phyloP scores from a whole-genome alignment of 2,329 filamentous ascomycete species.

The Cladosporium velox region DNA sequence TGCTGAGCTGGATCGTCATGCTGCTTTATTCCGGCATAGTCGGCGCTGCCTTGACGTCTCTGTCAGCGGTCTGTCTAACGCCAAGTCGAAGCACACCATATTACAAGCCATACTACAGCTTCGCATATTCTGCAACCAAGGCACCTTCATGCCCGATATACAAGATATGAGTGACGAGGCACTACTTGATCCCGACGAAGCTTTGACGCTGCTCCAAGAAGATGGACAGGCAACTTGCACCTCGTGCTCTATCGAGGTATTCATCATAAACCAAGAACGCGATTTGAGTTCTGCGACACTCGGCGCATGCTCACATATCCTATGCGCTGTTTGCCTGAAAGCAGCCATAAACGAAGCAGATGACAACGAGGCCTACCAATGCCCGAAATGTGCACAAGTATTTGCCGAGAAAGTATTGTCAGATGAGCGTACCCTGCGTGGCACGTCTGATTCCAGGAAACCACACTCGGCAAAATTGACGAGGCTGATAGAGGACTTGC shows the following conservation, averaged over 20 bases:
- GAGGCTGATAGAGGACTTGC: not conserved
- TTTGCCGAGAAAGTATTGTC: not conserved
- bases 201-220: slow-evolving; percentile 15
- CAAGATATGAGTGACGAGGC: not conserved
- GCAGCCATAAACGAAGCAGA: not conserved
- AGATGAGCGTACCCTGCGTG: not conserved
- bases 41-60: not conserved
- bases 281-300: not conserved
- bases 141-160: slow-evolving; percentile 18
- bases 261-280: slow-evolving; percentile 7
- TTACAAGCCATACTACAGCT: slow-evolving; percentile 22
- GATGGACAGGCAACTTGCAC: slow-evolving; percentile 10
- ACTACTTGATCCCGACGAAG: slow-evolving; percentile 21
- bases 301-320: not conserved
- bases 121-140: slow-evolving; percentile 24
- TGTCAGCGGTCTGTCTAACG: not conserved
- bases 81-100: slow-evolving; percentile 7
- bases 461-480: not conserved
- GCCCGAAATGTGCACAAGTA: not conserved
- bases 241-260: not conserved
- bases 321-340: not conserved
- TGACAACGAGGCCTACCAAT: not conserved
- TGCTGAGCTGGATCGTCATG: not conserved
- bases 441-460: not conserved
- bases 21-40: not conserved